Percentiles rank a stretch among this genome's conserved stretches.
Conservation (phyloP, 2,329 filamentous ascomycete genomes). For the Drechslerella stenobrocha region DNA sequence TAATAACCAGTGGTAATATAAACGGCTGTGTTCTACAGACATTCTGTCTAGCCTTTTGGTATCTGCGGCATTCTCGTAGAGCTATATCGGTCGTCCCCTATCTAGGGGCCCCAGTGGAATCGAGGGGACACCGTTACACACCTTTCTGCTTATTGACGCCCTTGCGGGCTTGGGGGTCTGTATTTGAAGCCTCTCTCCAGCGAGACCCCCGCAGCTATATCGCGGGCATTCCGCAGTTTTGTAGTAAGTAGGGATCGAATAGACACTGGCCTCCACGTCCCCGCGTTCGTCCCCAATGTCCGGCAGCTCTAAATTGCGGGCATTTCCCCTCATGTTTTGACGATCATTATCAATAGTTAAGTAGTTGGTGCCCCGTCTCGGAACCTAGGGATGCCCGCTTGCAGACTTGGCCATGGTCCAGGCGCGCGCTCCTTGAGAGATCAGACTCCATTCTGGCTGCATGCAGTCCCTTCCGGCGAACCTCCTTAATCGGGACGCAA, state of each 20-base stretch:
- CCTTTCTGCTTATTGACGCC: not conserved
- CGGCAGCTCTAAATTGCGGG: not conserved
- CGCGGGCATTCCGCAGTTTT: not conserved
- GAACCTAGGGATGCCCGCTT: conserved; percentile 4
- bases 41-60: too few relatives aligned
- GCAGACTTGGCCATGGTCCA: not conserved
- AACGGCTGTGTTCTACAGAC: too few relatives aligned
- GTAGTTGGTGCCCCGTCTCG: not conserved
- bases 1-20: too few relatives aligned
- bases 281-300: not conserved
- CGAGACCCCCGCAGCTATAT: not conserved
- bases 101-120: not conserved
- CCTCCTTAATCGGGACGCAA: conserved; percentile 26
- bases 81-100: not conserved
- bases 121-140: not conserved
- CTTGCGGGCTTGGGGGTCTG: not conserved
- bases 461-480: conserved; percentile 19
- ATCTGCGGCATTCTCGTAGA: not conserved
- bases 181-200: not conserved
- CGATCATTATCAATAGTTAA: not conserved
- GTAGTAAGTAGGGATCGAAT: conserved; percentile 2
- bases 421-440: conserved; percentile 5
- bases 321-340: not conserved
- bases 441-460: conserved; percentile 17
- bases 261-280: not conserved